phyloP scores from a whole-genome alignment of 2,329 filamentous ascomycete species.

The Bipolaris cookei region DNA sequence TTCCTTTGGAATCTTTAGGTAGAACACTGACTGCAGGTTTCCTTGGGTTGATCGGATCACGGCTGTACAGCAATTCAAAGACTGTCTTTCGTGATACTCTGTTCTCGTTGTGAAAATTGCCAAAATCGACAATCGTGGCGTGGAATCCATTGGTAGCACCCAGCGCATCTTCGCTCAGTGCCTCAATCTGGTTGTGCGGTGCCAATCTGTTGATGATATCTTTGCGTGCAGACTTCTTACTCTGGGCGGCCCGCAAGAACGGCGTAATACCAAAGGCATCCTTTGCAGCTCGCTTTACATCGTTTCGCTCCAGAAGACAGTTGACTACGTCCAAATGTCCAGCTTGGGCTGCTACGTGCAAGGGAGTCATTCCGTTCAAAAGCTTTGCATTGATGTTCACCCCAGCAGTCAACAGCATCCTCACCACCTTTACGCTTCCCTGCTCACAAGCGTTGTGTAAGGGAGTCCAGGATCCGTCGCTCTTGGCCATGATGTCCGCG shows the following conservation, averaged over 20 bases:
- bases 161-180: conserved; percentile 42
- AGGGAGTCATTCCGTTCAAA: conserved; percentile 45
- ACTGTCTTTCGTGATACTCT: conserved; percentile 42
- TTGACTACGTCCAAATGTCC: conserved; percentile 48
- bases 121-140: conserved; percentile 51
- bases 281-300: conserved; percentile 47
- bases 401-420: conserved; percentile 37
- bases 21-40: conserved; percentile 48
- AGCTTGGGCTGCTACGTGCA: conserved; percentile 48
- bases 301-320: conserved; percentile 44
- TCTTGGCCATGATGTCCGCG: conserved; percentile 42
- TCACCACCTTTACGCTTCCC: conserved; percentile 41
- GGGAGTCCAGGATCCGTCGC: conserved; percentile 45
- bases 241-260: conserved; percentile 52
- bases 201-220: conserved; percentile 53
- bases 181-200: conserved; percentile 50
- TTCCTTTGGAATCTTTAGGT: conserved; percentile 50
- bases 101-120: conserved; percentile 46
- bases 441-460: conserved; percentile 47
- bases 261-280: conserved; percentile 55
- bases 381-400: conserved; percentile 45
- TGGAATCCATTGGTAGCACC: conserved; percentile 48
- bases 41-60: conserved; percentile 40
- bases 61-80: conserved; percentile 46
- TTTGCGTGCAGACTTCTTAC: conserved; percentile 39